phyloP scores from a whole-genome alignment of 345 rosid species.

The Aurinia saxatilis region DNA sequence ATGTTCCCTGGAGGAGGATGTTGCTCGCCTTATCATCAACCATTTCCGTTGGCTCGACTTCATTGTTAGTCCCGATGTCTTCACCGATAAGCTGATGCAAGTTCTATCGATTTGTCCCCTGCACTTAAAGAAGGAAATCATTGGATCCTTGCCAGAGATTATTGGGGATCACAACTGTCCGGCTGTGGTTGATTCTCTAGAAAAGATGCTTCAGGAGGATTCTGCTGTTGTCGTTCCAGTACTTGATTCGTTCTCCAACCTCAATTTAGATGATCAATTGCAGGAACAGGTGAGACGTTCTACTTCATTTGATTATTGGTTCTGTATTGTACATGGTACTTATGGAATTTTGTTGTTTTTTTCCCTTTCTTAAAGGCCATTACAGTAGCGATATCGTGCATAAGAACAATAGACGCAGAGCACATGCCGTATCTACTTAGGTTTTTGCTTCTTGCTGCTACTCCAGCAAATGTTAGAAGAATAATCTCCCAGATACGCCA shows the following conservation, averaged over 20 bases:
- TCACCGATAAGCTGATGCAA: slow-evolving; percentile 62
- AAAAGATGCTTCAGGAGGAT: slow-evolving; percentile 75
- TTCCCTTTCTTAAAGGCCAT: slow-evolving; percentile 38
- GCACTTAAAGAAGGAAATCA: slow-evolving; percentile 67
- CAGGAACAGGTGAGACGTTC: slow-evolving; percentile 57
- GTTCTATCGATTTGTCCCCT: slow-evolving; percentile 57
- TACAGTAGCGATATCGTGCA: slow-evolving; percentile 65
- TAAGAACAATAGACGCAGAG: slow-evolving; percentile 63
- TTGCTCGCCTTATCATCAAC: slow-evolving; percentile 60
- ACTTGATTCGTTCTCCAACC: slow-evolving; percentile 69
- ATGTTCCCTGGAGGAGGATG: slow-evolving; percentile 51
- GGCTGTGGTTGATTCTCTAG: slow-evolving; percentile 54
- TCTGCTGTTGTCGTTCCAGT: slow-evolving; percentile 58
- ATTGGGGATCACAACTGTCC: slow-evolving; percentile 53
- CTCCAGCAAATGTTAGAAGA: slow-evolving; percentile 54
- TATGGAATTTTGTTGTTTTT: not conserved
- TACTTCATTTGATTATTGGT: slow-evolving; percentile 2
- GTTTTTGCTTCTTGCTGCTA: slow-evolving; percentile 73
- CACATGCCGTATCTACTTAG: slow-evolving; percentile 69
- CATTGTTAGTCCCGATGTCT: slow-evolving; percentile 42
- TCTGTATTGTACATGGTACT: not conserved
- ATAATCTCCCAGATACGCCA: slow-evolving; percentile 63
- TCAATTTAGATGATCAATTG: slow-evolving; percentile 56
- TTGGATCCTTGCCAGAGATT: slow-evolving; percentile 85
- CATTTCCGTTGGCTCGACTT: slow-evolving; percentile 84